These are phyloP conservation scores for Zopfochytrium polystomum DNA, from an alignment of 371 early-diverging fungal genomes.

Conservation along the genomic window DNA sequence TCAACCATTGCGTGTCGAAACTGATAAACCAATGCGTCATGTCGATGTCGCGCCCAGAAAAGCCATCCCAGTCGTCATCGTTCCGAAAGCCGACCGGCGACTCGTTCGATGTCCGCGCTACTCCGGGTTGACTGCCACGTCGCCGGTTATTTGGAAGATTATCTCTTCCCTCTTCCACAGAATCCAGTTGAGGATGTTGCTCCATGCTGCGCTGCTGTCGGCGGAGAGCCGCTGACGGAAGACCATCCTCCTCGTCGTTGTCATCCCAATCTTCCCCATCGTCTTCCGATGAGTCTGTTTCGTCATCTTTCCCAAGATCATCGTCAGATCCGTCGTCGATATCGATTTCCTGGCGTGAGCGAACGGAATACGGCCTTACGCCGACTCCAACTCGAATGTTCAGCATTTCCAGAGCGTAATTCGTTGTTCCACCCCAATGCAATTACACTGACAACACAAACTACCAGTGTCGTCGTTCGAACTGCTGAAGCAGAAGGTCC, in stretches of 20 bases:
- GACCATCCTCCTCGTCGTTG: slow-evolving; percentile 22
- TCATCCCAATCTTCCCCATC: slow-evolving; percentile 54
- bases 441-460: slow-evolving; percentile 83
- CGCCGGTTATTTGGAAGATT: no score
- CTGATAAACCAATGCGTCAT: slow-evolving; percentile 78
- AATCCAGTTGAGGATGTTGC: background rate
- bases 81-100: background rate
- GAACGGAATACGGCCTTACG: slow-evolving; percentile 1
- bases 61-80: no score
- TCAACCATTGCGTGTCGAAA: slow-evolving; percentile 75
- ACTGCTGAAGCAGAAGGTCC: slow-evolving; percentile 44
- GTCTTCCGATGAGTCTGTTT: slow-evolving; percentile 44
- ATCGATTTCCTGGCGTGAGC: slow-evolving; percentile 11
- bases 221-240: background rate
- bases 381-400: slow-evolving; percentile 74
- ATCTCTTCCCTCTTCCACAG: background rate
- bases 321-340: slow-evolving; percentile 21
- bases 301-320: no score
- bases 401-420: slow-evolving; percentile 69
- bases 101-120: background rate
- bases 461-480: slow-evolving; percentile 83
- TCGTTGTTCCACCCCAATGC: slow-evolving; percentile 86
- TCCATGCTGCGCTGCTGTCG: background rate
- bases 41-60: slow-evolving; percentile 23
- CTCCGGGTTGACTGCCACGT: no score